These are phyloP conservation scores for Apiospora marii DNA, from an alignment of 2,329 filamentous ascomycete genomes.

Conservation along the genomic window DNA sequence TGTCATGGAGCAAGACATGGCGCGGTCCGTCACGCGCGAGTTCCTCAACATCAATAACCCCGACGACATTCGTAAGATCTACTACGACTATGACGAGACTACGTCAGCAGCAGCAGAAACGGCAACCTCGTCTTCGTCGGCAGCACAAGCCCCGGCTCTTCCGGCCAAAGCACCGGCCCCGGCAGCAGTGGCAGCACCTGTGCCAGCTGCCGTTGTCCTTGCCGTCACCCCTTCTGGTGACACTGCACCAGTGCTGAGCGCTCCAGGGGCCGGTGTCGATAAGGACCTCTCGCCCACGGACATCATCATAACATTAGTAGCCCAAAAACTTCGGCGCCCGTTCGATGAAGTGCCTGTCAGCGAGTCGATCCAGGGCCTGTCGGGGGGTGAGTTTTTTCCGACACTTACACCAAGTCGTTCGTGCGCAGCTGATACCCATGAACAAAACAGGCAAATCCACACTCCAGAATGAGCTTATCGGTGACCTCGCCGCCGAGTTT, in stretches of 20 bases:
- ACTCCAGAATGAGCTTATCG: not conserved
- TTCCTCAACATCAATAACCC: slow-evolving; percentile 1
- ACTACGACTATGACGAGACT: slow-evolving; percentile 14
- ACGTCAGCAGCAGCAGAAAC: not conserved
- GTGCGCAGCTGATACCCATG: too few relatives aligned
- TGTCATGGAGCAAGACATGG: not conserved
- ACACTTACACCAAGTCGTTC: too few relatives aligned
- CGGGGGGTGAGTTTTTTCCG: not conserved
- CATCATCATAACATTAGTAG: not conserved
- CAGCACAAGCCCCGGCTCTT: too few relatives aligned
- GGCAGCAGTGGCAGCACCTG: too few relatives aligned
- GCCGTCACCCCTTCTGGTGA: not conserved
- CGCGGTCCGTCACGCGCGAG: not conserved
- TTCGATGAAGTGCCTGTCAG: slow-evolving; percentile 4
- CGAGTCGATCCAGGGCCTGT: not conserved
- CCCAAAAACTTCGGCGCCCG: not conserved
- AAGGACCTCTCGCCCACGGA: not conserved
- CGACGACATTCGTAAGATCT: not conserved
- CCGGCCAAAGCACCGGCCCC: too few relatives aligned
- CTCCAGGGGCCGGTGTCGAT: not conserved
- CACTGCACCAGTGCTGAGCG: not conserved
- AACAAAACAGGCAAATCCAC: not conserved
- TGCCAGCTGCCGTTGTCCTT: not conserved
- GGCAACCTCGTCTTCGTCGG: not conserved
- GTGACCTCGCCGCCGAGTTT: not conserved